A percentile compares a stretch with the other conserved stretches of the same genome.
Evolutionary conservation across 2,329 filamentous ascomycete species (phyloP).

Genomic region (Ilyonectria sp.): DNA sequence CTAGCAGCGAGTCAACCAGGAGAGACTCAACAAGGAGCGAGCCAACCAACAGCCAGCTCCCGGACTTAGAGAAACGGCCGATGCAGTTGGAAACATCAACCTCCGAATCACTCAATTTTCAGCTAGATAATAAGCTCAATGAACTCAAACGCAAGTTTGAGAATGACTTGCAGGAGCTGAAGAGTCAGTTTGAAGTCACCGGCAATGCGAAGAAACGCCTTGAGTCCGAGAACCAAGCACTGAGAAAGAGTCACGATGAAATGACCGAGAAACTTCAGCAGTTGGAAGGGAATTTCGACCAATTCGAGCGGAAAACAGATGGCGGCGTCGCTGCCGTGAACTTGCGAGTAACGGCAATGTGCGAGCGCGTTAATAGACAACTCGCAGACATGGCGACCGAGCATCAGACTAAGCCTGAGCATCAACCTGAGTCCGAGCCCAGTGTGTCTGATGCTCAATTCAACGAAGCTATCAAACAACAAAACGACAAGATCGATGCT

Average conservation of each 20-base stretch:
- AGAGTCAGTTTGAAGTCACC: constrained; percentile 15
- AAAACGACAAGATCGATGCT: neutral
- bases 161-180: constrained; percentile 8
- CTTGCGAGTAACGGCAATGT: constrained; percentile 13
- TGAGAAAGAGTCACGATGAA: constrained; percentile 32
- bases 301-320: constrained; percentile 47
- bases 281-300: constrained; percentile 37
- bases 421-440: neutral
- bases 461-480: neutral
- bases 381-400: constrained; percentile 4
- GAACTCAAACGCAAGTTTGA: constrained; percentile 28
- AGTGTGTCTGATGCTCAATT: neutral
- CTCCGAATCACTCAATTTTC: constrained; percentile 5
- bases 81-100: constrained; percentile 3
- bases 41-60: constrained; percentile 15
- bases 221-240: constrained; percentile 24
- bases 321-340: constrained; percentile 22
- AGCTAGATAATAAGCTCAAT: constrained; percentile 34
- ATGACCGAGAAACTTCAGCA: constrained; percentile 31
- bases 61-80: neutral
- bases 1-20: neutral
- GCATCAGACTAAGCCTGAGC: neutral
- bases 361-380: constrained; percentile 20
- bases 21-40: no score
- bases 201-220: constrained; percentile 7